Evolutionary conservation across 2,329 filamentous ascomycete genomes (phyloP).

Genomic region (Colletotrichum navitas): DNA sequence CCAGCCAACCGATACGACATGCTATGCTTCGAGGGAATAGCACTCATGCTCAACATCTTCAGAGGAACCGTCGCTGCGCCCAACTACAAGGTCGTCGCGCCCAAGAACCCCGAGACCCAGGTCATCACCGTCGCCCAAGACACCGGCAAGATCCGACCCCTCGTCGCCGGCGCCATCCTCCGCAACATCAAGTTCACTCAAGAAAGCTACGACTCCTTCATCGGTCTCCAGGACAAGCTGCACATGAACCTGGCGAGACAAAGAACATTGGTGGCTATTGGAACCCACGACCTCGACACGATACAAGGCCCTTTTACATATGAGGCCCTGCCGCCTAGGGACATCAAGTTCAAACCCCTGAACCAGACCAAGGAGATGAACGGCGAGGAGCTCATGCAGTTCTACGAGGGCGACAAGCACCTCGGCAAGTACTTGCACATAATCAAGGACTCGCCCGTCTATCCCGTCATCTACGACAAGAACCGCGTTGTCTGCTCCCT

Average conservation of each 20-base stretch:
- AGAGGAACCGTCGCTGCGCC: constrained; percentile 80
- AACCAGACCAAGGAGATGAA: constrained; percentile 94
- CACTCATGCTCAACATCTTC: constrained; percentile 96
- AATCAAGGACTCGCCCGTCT: constrained; percentile 91
- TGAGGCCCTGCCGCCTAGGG: constrained; percentile 89
- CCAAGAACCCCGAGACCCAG: constrained; percentile 79
- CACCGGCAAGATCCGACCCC: constrained; percentile 84
- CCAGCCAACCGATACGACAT: constrained; percentile 95
- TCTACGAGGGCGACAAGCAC: constrained; percentile 96
- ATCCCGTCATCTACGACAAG: constrained; percentile 94
- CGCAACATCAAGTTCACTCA: constrained; percentile 92
- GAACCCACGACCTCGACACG: constrained; percentile 95
- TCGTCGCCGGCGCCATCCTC: constrained; percentile 89
- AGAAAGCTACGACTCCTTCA: constrained; percentile 96
- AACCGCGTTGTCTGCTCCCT: constrained; percentile 90
- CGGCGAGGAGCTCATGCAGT: constrained; percentile 88
- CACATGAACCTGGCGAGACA: constrained; percentile 96
- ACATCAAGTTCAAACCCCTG: constrained; percentile 90
- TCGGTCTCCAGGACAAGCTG: constrained; percentile 95
- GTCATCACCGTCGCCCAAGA: constrained; percentile 83
- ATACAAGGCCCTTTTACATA: constrained; percentile 96
- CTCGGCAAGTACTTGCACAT: constrained; percentile 92
- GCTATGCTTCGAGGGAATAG: constrained; percentile 97
- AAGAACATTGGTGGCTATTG: constrained; percentile 94
- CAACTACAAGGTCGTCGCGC: constrained; percentile 81